Evolutionary conservation across 2,329 filamentous ascomycete genomes (phyloP), one percentile per base, ranked within the genome.

Genomic region (Aspergillus jensenii): DNA sequence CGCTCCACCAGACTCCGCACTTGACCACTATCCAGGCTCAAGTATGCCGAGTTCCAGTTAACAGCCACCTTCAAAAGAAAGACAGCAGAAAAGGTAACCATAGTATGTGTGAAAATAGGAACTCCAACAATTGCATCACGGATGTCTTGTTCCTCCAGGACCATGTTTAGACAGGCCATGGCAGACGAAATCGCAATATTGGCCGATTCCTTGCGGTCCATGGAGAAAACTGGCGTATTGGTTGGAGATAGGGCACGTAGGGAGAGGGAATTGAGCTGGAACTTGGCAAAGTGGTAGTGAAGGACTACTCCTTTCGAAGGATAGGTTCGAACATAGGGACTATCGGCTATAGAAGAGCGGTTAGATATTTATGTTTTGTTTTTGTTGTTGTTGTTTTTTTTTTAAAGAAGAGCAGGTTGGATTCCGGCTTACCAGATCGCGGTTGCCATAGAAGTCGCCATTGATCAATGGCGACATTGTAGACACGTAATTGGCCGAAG

Each of bases 231-330:
- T 0, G 75, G 75, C 0, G 75, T 74, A 49, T 75, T 76, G 12
- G 71, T 77, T 54, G 78, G 73, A 59, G 76, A 73, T 61, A 80
- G 73, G 4, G 78, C 61, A 63, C 73, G 69, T 9, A 75, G 68
- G 3, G 73, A 74, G 23, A 77, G 71, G 6, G 74, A 77, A 61
- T 82, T 81, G 19, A 84, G 74, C 60, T 83, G 80, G 47, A 84
- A 79, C 60, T 81, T 81, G 21, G 79, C 80, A 54, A 84, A 81
- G 60, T 83, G 78, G 61, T 80, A 81, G 65, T 84, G 81, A 8
- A 84, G 68, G 4, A 81, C 77, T 17, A 81, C 79, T 2, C 79
- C 80, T 63, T 80, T 81, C 11, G 77, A 78, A 1, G 79, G 79
- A 59, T 81, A 82, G 2, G 78, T 78, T 17, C 78, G 78, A 50